Conservation (phyloP, 257 asterid genomes). For the Solanum microdontum region DNA sequence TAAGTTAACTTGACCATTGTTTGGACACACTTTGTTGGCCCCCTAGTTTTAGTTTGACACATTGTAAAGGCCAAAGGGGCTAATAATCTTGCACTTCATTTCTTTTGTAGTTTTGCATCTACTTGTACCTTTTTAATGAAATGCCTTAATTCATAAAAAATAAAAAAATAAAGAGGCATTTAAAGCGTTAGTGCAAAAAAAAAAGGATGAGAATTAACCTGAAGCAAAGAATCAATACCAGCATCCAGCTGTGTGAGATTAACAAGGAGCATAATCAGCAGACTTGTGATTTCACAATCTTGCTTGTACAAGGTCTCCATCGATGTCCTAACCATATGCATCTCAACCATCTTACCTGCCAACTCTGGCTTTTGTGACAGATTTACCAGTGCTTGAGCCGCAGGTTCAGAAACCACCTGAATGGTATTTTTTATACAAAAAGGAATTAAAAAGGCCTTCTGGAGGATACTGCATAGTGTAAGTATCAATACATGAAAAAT, state of each 20-base stretch:
- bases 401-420: slow-evolving; percentile 93
- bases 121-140: not conserved
- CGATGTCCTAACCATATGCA: slow-evolving; percentile 39
- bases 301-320: slow-evolving; percentile 60
- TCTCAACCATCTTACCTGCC: slow-evolving; percentile 58
- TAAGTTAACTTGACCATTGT: not conserved
- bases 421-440: not conserved
- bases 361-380: slow-evolving; percentile 59
- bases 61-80: not conserved
- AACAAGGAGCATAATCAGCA: slow-evolving; percentile 85
- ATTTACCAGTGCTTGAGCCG: slow-evolving; percentile 85
- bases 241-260: slow-evolving; percentile 81
- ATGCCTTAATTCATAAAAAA: not conserved
- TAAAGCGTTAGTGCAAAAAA: not conserved
- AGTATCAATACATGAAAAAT: not conserved
- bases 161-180: not conserved
- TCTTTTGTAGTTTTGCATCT: not conserved
- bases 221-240: slow-evolving; percentile 78
- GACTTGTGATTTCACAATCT: slow-evolving; percentile 41
- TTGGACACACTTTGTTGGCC: not conserved
- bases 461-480: not conserved
- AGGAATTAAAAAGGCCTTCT: not conserved
- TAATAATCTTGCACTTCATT: not conserved
- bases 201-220: slow-evolving; percentile 33
- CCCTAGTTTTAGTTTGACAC: not conserved